Evolutionary conservation across 1,284 basidiomycete genomes (phyloP), one percentile per base, ranked within the genome.

Genomic region (Ganoderma lingzhi): DNA sequence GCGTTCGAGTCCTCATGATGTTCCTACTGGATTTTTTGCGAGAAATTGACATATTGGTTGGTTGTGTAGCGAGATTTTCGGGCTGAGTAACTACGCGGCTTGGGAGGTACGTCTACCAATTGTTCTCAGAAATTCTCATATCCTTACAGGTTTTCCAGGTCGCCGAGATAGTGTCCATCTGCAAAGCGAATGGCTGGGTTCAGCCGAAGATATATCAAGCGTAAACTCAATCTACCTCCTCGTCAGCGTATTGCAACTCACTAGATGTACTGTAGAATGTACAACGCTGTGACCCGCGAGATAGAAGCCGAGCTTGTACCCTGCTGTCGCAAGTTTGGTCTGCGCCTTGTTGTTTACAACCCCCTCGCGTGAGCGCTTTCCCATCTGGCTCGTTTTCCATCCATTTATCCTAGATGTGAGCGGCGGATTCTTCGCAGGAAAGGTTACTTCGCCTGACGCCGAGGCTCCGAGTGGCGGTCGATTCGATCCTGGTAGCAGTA

Each of bases 241-340:
- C 56, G 15, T 14, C 19, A 19, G 6, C 45, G 55, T 62, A 9
- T 63, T 39, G 12, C 17, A 32, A 5, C 41, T 23, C 17, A 51
- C 6, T 45, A 3, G 3, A 14, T 4, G 12, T 55, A 83, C 84
- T 4, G 12, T 55, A 83, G 84, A 15, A 86, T 86, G 82, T 88
- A 87, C 76, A 88, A 87, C 35, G 35, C 10, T 1, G 79, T 88
- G 69, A 86, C 85, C 1, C 83, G 88, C 9, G 82, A 82, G 53
- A 86, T 87, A 61, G 87, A 90, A 71, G 70, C 85, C 1, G 87
- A 90, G 76, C 81, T 89, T 30, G 78, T 88, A n/a, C 86, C 86
- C 1, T 87, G 87, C 77, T 81, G 83, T 69, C 83, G 88, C 64
- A 88, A 88, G 74, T 87, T 82, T 76, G 86, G 85, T 28, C 76